phyloP scores from a whole-genome alignment of 2,329 filamentous ascomycete genomes.

The Lachnellula willkommii region DNA sequence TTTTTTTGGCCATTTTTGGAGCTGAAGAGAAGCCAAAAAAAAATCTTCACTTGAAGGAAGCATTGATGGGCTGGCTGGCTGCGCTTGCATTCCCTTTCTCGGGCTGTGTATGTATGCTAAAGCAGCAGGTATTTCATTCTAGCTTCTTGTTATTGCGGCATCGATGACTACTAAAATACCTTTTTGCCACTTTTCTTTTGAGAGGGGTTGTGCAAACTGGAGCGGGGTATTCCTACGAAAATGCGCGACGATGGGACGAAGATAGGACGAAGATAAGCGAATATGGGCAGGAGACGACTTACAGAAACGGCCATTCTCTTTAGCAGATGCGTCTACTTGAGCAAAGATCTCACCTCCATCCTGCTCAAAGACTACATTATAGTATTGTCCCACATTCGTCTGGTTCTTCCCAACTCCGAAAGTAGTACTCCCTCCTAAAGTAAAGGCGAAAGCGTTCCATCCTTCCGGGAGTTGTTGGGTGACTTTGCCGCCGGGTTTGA shows the following conservation, averaged over 20 bases:
- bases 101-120: neutral
- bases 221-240: too few relatives aligned
- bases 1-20: conserved; percentile 4
- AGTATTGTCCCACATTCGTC: conserved; percentile 60
- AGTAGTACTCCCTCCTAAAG: conserved; percentile 64
- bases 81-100: neutral
- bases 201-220: too few relatives aligned
- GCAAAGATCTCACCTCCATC: conserved; percentile 71
- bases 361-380: conserved; percentile 85
- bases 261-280: neutral
- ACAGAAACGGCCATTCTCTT: conserved; percentile 43
- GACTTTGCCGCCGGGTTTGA: conserved; percentile 73
- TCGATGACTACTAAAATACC: too few relatives aligned
- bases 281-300: conserved; percentile 17
- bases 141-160: too few relatives aligned
- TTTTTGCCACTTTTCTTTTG: too few relatives aligned
- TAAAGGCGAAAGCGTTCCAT: conserved; percentile 91
- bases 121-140: too few relatives aligned
- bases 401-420: conserved; percentile 51
- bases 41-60: neutral
- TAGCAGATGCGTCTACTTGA: conserved; percentile 61
- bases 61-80: too few relatives aligned
- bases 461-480: conserved; percentile 68
- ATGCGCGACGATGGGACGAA: too few relatives aligned
- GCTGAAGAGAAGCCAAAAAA: neutral